Base-by-base conservation (phyloP, 2,329 filamentous ascomycete species). In the Blumeriella jaapii region DNA sequence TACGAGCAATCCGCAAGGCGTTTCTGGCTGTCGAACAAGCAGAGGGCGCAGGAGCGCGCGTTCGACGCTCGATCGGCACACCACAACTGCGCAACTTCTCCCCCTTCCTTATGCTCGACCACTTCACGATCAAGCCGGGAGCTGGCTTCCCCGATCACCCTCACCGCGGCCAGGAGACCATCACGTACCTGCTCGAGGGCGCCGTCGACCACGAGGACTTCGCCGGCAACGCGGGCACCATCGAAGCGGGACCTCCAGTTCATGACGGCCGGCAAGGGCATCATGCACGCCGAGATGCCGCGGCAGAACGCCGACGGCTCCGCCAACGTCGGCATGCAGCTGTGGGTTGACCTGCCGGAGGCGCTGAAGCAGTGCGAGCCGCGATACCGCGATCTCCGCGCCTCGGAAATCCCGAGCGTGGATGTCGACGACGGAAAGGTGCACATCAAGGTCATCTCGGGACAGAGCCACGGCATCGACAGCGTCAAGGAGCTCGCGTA, bases 261-360 rank as follows among this genome's bases (percentile, higher is more conserved):
- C 68, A 96, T 96, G 91, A 95, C 89, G 0, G 89, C 89, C 1
- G 89, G 89, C 3, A 67, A 71, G 13, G 89, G 89, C 26, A 93
- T 96, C 51, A 82, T 95, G 59, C 91, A 96, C 59, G 84, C 87
- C 23, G 89, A 96, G 61, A 95, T 96, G 86, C 89, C 89, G 7
- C 71, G 74, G 36, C 74, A 82, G 54, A 84, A 85, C 55, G 57
- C 68, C 1, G 82, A 91, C 55, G 83, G 83, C 32, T 72, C 67
- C 38, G 65, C 79, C 40, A 94, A 87, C 57, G 70, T 93, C 35
- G 89, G 89, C 20, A 73, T 96, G 62, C 91, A 96, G 64, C 68
- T 96, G 14, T 96, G 91, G 89, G 87, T 96, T 29, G 89, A 96
- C 56, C 64, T 96, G 8, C 89, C 91, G 5, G 62, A 74, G 52